Base-by-base conservation (phyloP, 2,329 filamentous ascomycete species). In the Ophiocordyceps robertsii region DNA sequence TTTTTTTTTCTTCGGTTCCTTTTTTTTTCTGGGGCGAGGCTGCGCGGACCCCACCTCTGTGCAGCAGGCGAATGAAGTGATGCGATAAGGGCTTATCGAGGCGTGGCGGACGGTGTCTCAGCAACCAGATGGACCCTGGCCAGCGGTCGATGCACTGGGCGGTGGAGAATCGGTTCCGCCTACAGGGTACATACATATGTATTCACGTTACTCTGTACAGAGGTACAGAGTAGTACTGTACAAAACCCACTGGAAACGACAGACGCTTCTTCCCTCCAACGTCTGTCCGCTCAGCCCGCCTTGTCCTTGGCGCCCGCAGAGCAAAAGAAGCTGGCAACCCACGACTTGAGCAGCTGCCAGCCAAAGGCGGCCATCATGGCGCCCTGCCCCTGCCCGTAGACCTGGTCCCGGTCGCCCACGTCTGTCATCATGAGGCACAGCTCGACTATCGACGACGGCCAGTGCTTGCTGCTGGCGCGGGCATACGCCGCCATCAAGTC, bases 401-500 rank as follows among this genome's bases (percentile, higher is more conserved):
- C 49, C 51, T 70, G 65, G 2, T 57, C 56, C 37, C 70, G 63
- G 39, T 72, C 69, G 4, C 69, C 72, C 9, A 70, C 66, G 17
- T 73, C 71, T 1, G 65, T 62, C 56, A 72, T 49, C 45, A 55
- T 53, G 19, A 66, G 57, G 4, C 53, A 62, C 37, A 70, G 49
- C 51, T 75, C 70, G 10, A 60, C 68, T 14, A 72, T 46, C 0
- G 65, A 53, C 5, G 46, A 49, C 1, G 68, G 61, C 50, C 72
- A 70, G 43, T 63, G 62, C 42, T 61, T 59, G 33, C 24, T 27
- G 37, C 59, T 60, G 6, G 62, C 56, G 31, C 68, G 63, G 9
- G 65, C 64, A 51, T 75, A 76, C 3, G 70, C 70, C 16, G 67
- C 66, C 37, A 74, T 65, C 42, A 76, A 60, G 44, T 76, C 73